Conservation (phyloP, 2,329 filamentous ascomycete species). For the Polychaeton citri region DNA sequence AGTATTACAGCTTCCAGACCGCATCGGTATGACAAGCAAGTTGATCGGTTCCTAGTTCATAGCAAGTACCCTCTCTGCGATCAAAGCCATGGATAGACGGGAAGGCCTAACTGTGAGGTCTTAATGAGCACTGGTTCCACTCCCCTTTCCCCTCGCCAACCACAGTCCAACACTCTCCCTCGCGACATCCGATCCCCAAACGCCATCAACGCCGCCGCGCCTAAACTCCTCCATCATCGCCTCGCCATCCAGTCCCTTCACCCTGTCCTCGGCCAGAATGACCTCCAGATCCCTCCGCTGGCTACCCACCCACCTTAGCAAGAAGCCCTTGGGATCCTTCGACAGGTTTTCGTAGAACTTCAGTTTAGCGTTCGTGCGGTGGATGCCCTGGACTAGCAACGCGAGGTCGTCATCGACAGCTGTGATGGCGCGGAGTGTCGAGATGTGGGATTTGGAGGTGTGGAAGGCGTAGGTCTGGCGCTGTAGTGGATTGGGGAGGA, state of each 20-base stretch:
- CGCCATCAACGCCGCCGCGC: constrained; percentile 45
- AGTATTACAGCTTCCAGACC: no score
- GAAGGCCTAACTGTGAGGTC: no score
- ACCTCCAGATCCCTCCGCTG: constrained; percentile 86
- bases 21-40: no score
- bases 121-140: no score
- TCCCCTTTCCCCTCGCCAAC: constrained; percentile 21
- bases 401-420: constrained; percentile 75
- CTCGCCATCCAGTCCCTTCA: constrained; percentile 37
- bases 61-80: no score
- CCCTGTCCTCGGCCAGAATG: constrained; percentile 66
- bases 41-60: no score
- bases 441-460: constrained; percentile 33
- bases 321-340: constrained; percentile 70
- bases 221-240: constrained; percentile 54
- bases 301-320: constrained; percentile 76
- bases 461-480: constrained; percentile 43
- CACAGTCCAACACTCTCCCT: constrained; percentile 49
- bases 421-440: constrained; percentile 62
- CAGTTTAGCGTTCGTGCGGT: constrained; percentile 79
- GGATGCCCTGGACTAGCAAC: constrained; percentile 66
- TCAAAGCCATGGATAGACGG: no score
- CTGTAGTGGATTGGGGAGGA: constrained; percentile 69
- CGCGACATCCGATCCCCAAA: constrained; percentile 50
- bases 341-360: constrained; percentile 69